Conservation (phyloP, 352 stramenopile genomes). For the Globisporangium polare region DNA sequence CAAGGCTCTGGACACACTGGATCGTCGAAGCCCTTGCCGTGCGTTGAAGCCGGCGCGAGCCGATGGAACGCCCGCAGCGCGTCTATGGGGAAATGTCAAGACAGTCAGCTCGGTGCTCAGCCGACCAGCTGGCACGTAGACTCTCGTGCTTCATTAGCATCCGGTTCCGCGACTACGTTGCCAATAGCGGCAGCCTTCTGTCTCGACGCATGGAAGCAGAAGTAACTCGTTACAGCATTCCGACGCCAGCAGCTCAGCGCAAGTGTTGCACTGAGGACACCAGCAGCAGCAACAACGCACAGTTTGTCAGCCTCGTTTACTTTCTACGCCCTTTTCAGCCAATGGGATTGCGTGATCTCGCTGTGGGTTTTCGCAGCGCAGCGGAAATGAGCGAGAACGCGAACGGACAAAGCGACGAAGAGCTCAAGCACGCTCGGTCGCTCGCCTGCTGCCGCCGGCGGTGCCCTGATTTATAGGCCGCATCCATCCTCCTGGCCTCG, state of each 20-base stretch:
- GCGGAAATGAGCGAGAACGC: conserved; percentile 11
- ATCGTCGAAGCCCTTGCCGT: too few species aligned
- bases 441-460: not conserved
- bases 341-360: not conserved
- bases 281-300: not conserved
- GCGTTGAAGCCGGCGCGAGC: not conserved
- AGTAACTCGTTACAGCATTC: not conserved
- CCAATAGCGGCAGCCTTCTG: not conserved
- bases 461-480: conserved; percentile 9
- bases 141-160: not conserved
- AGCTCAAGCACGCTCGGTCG: not conserved
- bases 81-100: not conserved
- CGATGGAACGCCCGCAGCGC: not conserved
- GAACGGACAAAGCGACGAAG: conserved; percentile 15
- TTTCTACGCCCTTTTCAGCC: conserved; percentile 1
- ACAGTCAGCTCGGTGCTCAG: not conserved
- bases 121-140: not conserved
- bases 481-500: not conserved
- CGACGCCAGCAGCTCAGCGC: not conserved
- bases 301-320: not conserved
- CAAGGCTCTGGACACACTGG: too few species aligned
- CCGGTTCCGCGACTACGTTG: not conserved
- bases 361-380: not conserved
- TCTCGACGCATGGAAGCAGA: not conserved
- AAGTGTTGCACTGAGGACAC: too few species aligned